A percentile compares a stretch with the other conserved stretches of the same genome.
phyloP scores from a whole-genome alignment of 2,329 filamentous ascomycete genomes.

The Cladobotryum mycophilum region DNA sequence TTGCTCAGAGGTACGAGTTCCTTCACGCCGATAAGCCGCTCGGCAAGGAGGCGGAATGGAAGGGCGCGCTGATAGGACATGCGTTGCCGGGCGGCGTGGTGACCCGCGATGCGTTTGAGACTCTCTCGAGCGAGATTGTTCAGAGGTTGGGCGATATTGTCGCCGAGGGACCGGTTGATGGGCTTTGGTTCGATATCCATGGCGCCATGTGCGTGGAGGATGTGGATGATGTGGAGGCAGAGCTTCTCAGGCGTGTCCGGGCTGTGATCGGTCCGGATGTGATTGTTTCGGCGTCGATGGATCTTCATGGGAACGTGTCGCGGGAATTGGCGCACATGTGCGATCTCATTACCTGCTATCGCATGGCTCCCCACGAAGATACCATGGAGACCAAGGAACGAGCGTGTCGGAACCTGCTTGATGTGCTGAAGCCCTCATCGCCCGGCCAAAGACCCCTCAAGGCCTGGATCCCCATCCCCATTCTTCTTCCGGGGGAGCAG shows the following conservation, averaged over 20 bases:
- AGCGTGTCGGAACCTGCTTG: constrained; percentile 43
- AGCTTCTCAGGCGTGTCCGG: constrained; percentile 40
- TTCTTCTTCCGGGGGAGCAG: constrained; percentile 48
- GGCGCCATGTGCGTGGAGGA: constrained; percentile 50
- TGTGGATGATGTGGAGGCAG: constrained; percentile 41
- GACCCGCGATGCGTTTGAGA: constrained; percentile 39
- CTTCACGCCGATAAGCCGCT: constrained; percentile 35
- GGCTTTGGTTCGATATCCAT: constrained; percentile 51
- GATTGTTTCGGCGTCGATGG: constrained; percentile 48
- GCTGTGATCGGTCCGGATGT: constrained; percentile 38
- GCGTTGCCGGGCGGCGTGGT: constrained; percentile 45
- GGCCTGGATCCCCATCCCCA: constrained; percentile 46
- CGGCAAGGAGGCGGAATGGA: constrained; percentile 39
- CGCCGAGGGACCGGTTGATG: constrained; percentile 31
- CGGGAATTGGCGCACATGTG: constrained; percentile 40
- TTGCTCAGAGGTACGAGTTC: constrained; percentile 40
- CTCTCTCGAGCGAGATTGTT: constrained; percentile 36
- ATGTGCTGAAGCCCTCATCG: constrained; percentile 25
- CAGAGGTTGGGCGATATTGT: constrained; percentile 33
- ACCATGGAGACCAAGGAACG: constrained; percentile 43
- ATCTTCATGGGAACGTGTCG: constrained; percentile 50
- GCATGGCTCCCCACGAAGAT: constrained; percentile 47
- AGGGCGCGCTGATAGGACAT: constrained; percentile 45
- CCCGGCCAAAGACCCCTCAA: constrained; percentile 37
- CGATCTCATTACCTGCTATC: constrained; percentile 48